Evolutionary conservation across 1,139 yeast species (phyloP), one percentile per base, ranked within the genome.

Genomic region (Wickerhamiella pararugosa): DNA sequence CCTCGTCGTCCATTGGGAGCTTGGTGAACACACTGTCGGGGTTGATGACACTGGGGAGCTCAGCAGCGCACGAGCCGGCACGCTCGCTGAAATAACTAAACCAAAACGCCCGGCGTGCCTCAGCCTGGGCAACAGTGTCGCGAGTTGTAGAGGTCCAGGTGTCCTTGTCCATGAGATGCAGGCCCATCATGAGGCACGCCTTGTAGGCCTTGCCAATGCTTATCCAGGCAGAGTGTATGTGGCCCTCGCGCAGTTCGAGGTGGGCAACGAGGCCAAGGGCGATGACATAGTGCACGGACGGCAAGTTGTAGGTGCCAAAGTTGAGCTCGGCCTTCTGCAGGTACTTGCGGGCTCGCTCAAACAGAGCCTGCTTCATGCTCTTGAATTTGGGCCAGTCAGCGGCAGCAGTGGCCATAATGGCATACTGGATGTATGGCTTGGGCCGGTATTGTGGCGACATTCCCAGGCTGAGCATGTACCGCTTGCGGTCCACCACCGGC

Each of bases 31-130:
- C 50, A 29, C 51, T 54, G 8, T 43, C 43, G 26, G 46, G 50
- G 25, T 49, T 45, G n/a, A 53, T 32, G 9, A 46, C 33, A 25
- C 46, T 41, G 2, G 62, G 60, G 56, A 60, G 52, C 15, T 58
- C 53, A 5, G 60, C 52, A 7, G 56, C 60, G 1, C 51, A 43
- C 11, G 56, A 46, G 6, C 57, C 53, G 10, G 52, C 47, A 25
- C 55, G 47, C 32, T 59, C 63, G 31, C 51, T 43, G 25, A 49
- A 11, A 35, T 53, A 46, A 6, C 52, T 50, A 26, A 45, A 42
- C 62, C 62, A 59, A 36, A 59, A 53, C 28, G 60, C 51, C 7
- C 60, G 47, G 6, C 61, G 51, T 15, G 50, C 47, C 47, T 57
- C 61, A 25, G 57, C 58, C 7, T 45, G 38, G 26, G 51, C 51